Percentiles rank a stretch among this genome's conserved stretches.
Conservation (phyloP, 441 rosid species). For the Omphalea diandra region DNA sequence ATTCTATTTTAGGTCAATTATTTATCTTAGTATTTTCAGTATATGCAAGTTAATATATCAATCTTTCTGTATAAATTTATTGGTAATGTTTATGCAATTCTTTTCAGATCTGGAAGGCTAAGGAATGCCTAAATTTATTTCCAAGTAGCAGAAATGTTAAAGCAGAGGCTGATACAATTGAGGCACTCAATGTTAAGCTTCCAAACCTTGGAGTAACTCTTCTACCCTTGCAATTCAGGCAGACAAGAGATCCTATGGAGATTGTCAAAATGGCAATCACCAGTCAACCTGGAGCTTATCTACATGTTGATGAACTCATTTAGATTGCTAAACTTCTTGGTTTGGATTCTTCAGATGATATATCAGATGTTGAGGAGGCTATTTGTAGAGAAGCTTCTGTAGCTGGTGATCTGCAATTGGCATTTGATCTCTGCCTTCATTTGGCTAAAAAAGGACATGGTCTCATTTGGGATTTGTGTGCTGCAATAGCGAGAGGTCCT, state of each 20-base stretch:
- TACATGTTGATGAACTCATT: conserved; percentile 86
- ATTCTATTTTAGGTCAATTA: background rate
- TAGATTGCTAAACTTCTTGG: conserved; percentile 98
- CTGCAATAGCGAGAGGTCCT: conserved; percentile 99
- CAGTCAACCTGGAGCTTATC: conserved; percentile 87
- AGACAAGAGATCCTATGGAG: conserved; percentile 96
- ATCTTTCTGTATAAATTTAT: conserved; percentile 10
- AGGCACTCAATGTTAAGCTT: conserved; percentile 86
- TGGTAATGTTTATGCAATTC: conserved; percentile 25
- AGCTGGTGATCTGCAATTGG: conserved; percentile 96
- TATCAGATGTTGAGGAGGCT: conserved; percentile 88
- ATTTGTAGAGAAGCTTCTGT: conserved; percentile 99
- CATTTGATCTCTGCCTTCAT: conserved; percentile 89
- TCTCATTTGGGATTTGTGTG: conserved; percentile 95
- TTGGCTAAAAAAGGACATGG: conserved; percentile 93
- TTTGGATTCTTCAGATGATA: conserved; percentile 70
- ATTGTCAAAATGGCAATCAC: conserved; percentile 94
- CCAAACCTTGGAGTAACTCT: conserved; percentile 94
- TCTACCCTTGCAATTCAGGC: conserved; percentile 92
- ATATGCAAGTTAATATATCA: conserved; percentile 5
- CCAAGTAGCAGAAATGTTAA: conserved; percentile 78
- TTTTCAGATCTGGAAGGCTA: conserved; percentile 95
- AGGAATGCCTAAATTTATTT: conserved; percentile 86
- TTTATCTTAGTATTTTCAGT: background rate
- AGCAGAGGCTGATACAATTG: conserved; percentile 84